Conservation (phyloP, 306 rosid species). For the Trichosanthes cucumerina region DNA sequence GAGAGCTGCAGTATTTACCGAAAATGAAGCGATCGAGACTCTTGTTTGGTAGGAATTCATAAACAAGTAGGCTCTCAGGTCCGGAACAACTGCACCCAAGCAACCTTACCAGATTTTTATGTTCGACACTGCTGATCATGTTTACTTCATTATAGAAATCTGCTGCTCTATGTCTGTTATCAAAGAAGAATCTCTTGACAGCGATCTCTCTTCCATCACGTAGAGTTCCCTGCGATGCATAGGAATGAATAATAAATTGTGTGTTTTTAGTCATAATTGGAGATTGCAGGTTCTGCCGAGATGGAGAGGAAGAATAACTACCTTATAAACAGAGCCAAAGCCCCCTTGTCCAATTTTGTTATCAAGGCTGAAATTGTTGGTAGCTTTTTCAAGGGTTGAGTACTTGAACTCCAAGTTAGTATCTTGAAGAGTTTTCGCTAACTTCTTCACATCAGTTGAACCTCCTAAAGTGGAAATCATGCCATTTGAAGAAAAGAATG, state of each 20-base stretch:
- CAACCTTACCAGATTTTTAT: slow-evolving; percentile 69
- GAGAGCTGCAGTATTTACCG: slow-evolving; percentile 29
- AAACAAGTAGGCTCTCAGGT: slow-evolving; percentile 89
- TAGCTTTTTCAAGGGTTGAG: slow-evolving; percentile 78
- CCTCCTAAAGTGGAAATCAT: slow-evolving; percentile 21
- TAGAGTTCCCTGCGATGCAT: slow-evolving; percentile 43
- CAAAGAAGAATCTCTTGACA: slow-evolving; percentile 72
- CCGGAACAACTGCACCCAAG: slow-evolving; percentile 91
- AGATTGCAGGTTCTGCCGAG: not conserved
- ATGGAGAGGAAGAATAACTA: slow-evolving; percentile 19
- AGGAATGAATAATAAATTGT: not conserved
- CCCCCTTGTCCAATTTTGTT: slow-evolving; percentile 98
- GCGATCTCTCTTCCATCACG: slow-evolving; percentile 93
- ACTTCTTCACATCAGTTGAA: slow-evolving; percentile 54
- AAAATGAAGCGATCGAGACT: slow-evolving; percentile 85
- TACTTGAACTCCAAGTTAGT: slow-evolving; percentile 84
- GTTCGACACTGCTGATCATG: slow-evolving; percentile 78
- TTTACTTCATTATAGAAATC: slow-evolving; percentile 85
- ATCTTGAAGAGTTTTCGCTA: slow-evolving; percentile 51
- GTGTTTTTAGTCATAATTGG: not conserved
- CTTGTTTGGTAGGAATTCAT: slow-evolving; percentile 67
- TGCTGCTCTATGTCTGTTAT: slow-evolving; percentile 75
- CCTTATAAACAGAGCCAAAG: slow-evolving; percentile 89
- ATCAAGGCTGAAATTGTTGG: slow-evolving; percentile 39
- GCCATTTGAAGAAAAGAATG: not conserved